These are phyloP conservation scores for Chamaenerion angustifolium DNA, from an alignment of 345 rosid species.

Conservation along the genomic window DNA sequence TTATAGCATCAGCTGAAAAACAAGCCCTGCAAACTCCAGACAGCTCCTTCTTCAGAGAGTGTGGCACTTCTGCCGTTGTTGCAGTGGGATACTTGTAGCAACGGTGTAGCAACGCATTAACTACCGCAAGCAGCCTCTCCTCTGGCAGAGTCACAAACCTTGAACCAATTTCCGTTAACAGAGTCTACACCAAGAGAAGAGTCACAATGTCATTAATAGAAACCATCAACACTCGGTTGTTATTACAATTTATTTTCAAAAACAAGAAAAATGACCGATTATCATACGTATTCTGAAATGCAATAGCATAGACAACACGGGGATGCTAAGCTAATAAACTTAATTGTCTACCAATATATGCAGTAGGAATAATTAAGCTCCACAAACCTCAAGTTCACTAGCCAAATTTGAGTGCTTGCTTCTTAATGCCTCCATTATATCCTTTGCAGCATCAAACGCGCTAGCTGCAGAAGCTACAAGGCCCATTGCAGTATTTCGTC, in stretches of 20 bases:
- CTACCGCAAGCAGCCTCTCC: conserved; percentile 95
- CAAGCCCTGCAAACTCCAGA: conserved; percentile 98
- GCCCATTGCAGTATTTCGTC: conserved; percentile 57
- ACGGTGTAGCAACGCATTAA: conserved; percentile 93
- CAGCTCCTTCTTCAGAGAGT: conserved; percentile 93
- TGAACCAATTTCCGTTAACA: conserved; percentile 91
- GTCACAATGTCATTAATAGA: conserved; percentile 5
- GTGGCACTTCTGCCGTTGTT: conserved; percentile 96
- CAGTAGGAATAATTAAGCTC: neutral
- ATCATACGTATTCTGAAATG: too few relatives aligned
- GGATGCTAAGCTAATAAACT: too few relatives aligned
- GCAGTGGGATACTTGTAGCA: conserved; percentile 98
- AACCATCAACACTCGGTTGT: neutral
- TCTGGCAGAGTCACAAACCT: conserved; percentile 94
- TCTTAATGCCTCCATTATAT: conserved; percentile 94
- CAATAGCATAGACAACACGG: too few relatives aligned
- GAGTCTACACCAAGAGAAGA: conserved; percentile 38
- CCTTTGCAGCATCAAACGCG: conserved; percentile 98
- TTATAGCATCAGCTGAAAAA: conserved; percentile 96
- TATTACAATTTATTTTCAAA: too few relatives aligned
- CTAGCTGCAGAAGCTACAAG: conserved; percentile 67
- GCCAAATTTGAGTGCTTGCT: conserved; percentile 96
- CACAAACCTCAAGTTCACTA: conserved; percentile 79
- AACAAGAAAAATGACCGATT: too few relatives aligned
- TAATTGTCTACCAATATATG: too few relatives aligned